phyloP scores from a whole-genome alignment of 345 rosid genomes.

The Noccaea bulbosa region DNA sequence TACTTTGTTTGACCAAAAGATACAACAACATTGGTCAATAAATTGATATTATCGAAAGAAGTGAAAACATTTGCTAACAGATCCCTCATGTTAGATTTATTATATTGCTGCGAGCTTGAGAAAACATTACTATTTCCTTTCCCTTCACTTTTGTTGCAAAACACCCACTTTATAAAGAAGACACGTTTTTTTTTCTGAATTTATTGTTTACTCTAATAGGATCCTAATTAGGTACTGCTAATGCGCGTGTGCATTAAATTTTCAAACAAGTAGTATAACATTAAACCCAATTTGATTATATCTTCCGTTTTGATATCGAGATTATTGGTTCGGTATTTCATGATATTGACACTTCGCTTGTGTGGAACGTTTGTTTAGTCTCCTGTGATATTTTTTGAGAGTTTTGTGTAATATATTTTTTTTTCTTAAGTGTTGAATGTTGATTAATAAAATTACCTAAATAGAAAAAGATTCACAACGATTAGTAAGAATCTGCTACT shows the following conservation, averaged over 20 bases:
- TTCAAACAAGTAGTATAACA: neutral
- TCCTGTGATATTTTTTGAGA: neutral
- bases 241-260: neutral
- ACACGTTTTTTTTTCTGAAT: neutral
- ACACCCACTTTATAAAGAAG: neutral
- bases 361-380: neutral
- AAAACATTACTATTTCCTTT: neutral
- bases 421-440: neutral
- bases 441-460: neutral
- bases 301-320: neutral
- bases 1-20: neutral
- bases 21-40: constrained; percentile 15
- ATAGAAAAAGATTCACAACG: neutral
- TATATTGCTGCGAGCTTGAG: neutral
- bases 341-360: constrained; percentile 9
- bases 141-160: neutral
- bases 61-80: constrained; percentile 14
- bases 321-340: neutral
- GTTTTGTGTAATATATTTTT: neutral
- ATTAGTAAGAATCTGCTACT: neutral
- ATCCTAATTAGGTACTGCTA: neutral
- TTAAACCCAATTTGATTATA: neutral
- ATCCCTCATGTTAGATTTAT: constrained; percentile 1
- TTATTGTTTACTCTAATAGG: too few species aligned
- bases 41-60: neutral